Percentiles rank a stretch among this genome's conserved stretches.
These are phyloP conservation scores for Tricharina praecox DNA, from an alignment of 495 filamentous ascomycete species.

Conservation along the genomic window DNA sequence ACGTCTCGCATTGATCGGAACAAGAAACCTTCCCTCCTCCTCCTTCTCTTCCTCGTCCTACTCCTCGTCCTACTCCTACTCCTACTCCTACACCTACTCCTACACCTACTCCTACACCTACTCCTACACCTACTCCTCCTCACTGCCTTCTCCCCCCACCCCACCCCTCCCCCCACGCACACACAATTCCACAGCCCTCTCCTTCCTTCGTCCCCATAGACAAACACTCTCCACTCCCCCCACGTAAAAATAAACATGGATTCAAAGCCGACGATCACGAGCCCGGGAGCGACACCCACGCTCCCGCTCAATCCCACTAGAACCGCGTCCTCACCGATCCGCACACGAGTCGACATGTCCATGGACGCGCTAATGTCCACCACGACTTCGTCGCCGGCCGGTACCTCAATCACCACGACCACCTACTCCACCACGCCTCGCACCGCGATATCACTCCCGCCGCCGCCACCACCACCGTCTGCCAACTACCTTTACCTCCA, in stretches of 20 bases:
- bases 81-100: too few species aligned
- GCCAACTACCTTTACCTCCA: not conserved
- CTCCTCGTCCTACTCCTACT: too few species aligned
- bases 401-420: not conserved
- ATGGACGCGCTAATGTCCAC: constrained; percentile 5
- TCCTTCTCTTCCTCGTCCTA: too few species aligned
- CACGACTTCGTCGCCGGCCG: not conserved
- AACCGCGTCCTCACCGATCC: not conserved
- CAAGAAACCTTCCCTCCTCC: too few species aligned
- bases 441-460: not conserved
- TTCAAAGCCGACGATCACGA: not conserved
- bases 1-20: too few species aligned
- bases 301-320: not conserved
- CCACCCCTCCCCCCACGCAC: not conserved
- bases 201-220: too few species aligned
- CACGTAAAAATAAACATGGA: not conserved
- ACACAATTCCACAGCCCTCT: not conserved
- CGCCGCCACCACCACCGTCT: constrained; percentile 1
- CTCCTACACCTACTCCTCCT: too few species aligned
- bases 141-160: too few species aligned
- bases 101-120: too few species aligned
- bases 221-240: too few species aligned
- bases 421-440: not conserved
- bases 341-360: constrained; percentile 1
- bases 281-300: not conserved